phyloP scores from a whole-genome alignment of 1,139 yeast species.

The Debaryomyces nepalensis region DNA sequence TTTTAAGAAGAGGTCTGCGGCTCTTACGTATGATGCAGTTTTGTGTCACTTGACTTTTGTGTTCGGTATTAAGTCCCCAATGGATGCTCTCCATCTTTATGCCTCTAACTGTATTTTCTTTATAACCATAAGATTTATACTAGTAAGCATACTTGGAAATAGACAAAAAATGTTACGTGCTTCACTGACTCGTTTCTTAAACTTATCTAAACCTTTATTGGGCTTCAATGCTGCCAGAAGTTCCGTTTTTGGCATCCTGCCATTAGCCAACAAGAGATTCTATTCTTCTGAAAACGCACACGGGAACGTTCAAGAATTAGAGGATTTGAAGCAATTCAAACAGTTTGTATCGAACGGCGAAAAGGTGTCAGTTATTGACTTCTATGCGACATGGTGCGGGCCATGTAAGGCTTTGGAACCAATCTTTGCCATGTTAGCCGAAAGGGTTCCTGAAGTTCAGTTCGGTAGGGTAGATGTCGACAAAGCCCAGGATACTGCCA shows the following conservation, averaged over 20 bases:
- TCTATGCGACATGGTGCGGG: slow-evolving; percentile 54
- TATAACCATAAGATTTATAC: no score
- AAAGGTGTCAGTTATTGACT: slow-evolving; percentile 43
- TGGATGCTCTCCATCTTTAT: no score
- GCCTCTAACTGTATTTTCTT: no score
- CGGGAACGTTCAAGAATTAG: slow-evolving; percentile 27
- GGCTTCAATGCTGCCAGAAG: slow-evolving; percentile 2
- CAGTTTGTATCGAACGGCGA: slow-evolving; percentile 25
- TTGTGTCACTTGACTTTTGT: slow-evolving; percentile 11
- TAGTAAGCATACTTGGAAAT: no score
- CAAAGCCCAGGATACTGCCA: slow-evolving; percentile 34
- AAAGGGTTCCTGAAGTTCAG: slow-evolving; percentile 42
- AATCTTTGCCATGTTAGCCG: slow-evolving; percentile 39
- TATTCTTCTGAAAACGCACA: slow-evolving; percentile 12
- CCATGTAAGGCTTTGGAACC: slow-evolving; percentile 52
- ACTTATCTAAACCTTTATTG: slow-evolving; percentile 1
- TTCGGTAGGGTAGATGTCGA: slow-evolving; percentile 47
- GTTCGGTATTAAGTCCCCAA: background rate
- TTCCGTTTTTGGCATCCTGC: background rate
- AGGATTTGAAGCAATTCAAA: slow-evolving; percentile 23
- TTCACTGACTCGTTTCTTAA: slow-evolving; percentile 4
- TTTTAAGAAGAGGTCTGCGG: slow-evolving; percentile 10
- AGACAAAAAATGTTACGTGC: slow-evolving; percentile 6
- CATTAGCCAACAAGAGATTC: slow-evolving; percentile 1
- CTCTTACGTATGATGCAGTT: slow-evolving; percentile 6